A percentile compares a stretch with the other conserved stretches of the same genome.
These are phyloP conservation scores for Thymus mandschuricus DNA, from an alignment of 257 asterid species.

Conservation along the genomic window DNA sequence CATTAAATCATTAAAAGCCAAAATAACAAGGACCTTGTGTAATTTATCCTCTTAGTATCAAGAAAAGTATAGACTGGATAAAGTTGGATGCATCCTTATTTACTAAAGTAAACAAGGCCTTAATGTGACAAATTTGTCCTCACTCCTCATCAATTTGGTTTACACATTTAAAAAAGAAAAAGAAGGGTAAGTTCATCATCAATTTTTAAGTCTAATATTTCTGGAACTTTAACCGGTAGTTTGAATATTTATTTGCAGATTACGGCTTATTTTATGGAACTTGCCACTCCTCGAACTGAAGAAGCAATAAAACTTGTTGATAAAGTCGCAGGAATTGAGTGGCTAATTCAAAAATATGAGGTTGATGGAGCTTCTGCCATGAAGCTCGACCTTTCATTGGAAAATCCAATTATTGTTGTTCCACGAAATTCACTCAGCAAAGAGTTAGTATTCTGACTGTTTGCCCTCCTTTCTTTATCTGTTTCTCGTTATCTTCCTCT, in stretches of 20 bases:
- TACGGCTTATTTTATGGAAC: conserved; percentile 94
- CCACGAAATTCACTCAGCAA: conserved; percentile 90
- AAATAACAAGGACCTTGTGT: not conserved
- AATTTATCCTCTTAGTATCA: not conserved
- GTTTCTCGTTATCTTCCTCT: conserved; percentile 13
- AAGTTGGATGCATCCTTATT: not conserved
- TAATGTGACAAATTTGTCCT: not conserved
- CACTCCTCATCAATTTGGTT: conserved; percentile 15
- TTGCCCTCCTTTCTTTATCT: not conserved
- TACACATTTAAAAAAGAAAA: not conserved
- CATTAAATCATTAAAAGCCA: not conserved
- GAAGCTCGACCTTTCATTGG: conserved; percentile 92
- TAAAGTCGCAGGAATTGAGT: conserved; percentile 98
- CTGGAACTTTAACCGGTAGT: conserved; percentile 25
- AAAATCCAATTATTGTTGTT: conserved; percentile 86
- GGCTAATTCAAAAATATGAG: conserved; percentile 97
- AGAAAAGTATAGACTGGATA: not conserved
- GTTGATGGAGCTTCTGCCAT: conserved; percentile 96
- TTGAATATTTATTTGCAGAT: conserved; percentile 56
- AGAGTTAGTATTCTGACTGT: conserved; percentile 66
- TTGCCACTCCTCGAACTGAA: conserved; percentile 95
- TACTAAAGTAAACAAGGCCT: conserved; percentile 15
- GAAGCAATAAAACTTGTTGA: conserved; percentile 95
- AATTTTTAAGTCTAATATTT: conserved; percentile 14
- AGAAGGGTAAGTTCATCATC: not conserved